Conservation (phyloP, 1,139 yeast genomes). For the Debaryomyces psychrophilus region DNA sequence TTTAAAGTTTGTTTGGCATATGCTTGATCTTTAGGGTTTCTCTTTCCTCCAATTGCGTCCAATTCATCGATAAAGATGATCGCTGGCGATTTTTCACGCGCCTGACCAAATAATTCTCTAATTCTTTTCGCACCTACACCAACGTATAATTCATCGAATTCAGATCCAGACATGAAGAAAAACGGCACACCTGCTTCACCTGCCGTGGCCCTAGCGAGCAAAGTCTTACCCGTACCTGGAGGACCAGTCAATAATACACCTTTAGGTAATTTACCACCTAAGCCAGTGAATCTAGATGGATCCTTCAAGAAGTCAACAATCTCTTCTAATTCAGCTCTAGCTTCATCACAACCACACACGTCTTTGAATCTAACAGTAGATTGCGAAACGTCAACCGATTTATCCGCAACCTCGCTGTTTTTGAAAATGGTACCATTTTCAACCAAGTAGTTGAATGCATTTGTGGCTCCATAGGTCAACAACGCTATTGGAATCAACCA, state of each 20-base stretch:
- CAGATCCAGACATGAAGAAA: constrained; percentile 98
- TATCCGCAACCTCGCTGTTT: constrained; percentile 72
- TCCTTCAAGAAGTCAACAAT: constrained; percentile 95
- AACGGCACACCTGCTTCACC: constrained; percentile 99
- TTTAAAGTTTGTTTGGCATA: constrained; percentile 96
- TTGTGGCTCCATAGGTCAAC: constrained; percentile 71
- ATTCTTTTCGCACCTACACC: constrained; percentile 99
- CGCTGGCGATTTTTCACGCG: constrained; percentile 95
- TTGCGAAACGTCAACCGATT: constrained; percentile 79
- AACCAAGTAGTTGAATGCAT: constrained; percentile 73
- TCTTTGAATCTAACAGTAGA: constrained; percentile 89
- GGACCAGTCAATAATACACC: constrained; percentile 98
- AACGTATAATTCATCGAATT: constrained; percentile 95
- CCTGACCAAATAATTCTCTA: constrained; percentile 89
- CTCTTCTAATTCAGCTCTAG: constrained; percentile 94
- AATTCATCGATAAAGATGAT: constrained; percentile 94
- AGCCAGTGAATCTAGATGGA: constrained; percentile 92
- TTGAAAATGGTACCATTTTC: constrained; percentile 87
- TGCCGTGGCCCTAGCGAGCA: constrained; percentile 97
- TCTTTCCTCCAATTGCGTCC: constrained; percentile 97
- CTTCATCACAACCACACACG: constrained; percentile 98
- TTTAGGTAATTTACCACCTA: constrained; percentile 96
- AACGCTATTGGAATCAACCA: constrained; percentile 85
- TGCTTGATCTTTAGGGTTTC: constrained; percentile 97
- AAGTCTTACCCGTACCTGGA: constrained; percentile 99